These are phyloP conservation scores for Citrus hindsii DNA, from an alignment of 345 rosid species.

Conservation along the genomic window DNA sequence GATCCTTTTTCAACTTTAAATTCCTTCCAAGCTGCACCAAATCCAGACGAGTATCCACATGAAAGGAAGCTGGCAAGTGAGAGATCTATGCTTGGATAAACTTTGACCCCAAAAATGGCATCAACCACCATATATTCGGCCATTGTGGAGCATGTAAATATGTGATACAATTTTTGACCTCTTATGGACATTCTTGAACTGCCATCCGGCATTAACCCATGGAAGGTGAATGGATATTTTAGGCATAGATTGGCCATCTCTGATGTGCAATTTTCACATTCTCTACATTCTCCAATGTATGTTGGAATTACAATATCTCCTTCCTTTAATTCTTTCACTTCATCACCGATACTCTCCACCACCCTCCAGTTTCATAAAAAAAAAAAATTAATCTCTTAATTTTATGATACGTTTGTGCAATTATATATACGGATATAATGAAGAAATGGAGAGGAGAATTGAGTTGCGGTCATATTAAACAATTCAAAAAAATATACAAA, in stretches of 20 bases:
- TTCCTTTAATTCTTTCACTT: slow-evolving; percentile 41
- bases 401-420: not conserved
- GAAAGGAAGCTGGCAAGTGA: slow-evolving; percentile 50
- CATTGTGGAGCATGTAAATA: slow-evolving; percentile 58
- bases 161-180: slow-evolving; percentile 45
- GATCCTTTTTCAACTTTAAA: slow-evolving; percentile 53
- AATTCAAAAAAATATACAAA: no score
- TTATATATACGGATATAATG: not conserved
- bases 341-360: slow-evolving; percentile 64
- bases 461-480: no score
- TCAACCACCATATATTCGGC: slow-evolving; percentile 55
- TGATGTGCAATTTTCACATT: slow-evolving; percentile 55
- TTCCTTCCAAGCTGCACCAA: slow-evolving; percentile 73
- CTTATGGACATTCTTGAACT: slow-evolving; percentile 53
- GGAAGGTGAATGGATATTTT: slow-evolving; percentile 27
- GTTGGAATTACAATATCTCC: slow-evolving; percentile 65
- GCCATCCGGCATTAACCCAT: slow-evolving; percentile 47
- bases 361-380: slow-evolving; percentile 22
- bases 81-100: slow-evolving; percentile 36
- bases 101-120: slow-evolving; percentile 42
- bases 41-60: slow-evolving; percentile 72
- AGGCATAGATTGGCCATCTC: slow-evolving; percentile 47
- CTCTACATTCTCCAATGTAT: slow-evolving; percentile 46
- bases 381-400: no score
- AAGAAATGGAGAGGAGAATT: no score